A percentile compares a stretch with the other conserved stretches of the same genome.
phyloP scores from a whole-genome alignment of 371 early-diverging fungal species.

The Mortierella sp. region DNA sequence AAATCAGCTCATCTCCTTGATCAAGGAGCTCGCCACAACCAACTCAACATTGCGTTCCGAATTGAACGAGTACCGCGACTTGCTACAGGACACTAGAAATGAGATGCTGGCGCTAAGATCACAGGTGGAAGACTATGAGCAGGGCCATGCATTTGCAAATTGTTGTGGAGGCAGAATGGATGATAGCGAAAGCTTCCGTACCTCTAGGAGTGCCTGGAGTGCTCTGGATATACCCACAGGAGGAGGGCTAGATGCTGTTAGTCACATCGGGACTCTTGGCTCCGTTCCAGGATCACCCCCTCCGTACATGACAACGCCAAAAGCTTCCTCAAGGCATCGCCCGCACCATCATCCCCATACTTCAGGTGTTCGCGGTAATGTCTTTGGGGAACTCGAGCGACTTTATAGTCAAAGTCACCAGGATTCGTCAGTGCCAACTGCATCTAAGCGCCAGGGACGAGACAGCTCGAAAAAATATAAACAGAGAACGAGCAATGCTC shows the following conservation, averaged over 20 bases:
- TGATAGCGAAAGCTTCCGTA: slow-evolving; percentile 26
- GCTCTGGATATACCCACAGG: slow-evolving; percentile 21
- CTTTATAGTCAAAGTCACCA: slow-evolving; percentile 29
- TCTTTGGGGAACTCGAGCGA: slow-evolving; percentile 55
- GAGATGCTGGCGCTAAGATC: slow-evolving; percentile 57
- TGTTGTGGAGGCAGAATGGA: slow-evolving; percentile 35
- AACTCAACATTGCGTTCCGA: slow-evolving; percentile 62
- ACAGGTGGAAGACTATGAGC: slow-evolving; percentile 60
- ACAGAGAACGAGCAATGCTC: slow-evolving; percentile 10
- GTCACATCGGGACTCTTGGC: slow-evolving; percentile 54
- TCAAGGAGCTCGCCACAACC: slow-evolving; percentile 64
- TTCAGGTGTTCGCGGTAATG: slow-evolving; percentile 47
- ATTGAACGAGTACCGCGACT: slow-evolving; percentile 57
- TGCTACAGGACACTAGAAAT: slow-evolving; percentile 58
- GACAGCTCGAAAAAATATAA: slow-evolving; percentile 20
- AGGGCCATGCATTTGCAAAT: slow-evolving; percentile 38
- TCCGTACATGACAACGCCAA: slow-evolving; percentile 35
- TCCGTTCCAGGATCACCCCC: slow-evolving; percentile 51
- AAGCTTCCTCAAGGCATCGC: slow-evolving; percentile 20
- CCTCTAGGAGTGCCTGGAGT: slow-evolving; percentile 41
- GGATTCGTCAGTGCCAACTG: neutral
- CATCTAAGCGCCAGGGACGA: slow-evolving; percentile 13
- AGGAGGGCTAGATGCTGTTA: slow-evolving; percentile 48
- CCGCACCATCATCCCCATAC: slow-evolving; percentile 27
- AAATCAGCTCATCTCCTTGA: slow-evolving; percentile 58